A percentile compares a stretch with the other conserved stretches of the same genome.
These are phyloP conservation scores for Xylogone sp. DNA, from an alignment of 2,329 filamentous ascomycete genomes.

Conservation along the genomic window DNA sequence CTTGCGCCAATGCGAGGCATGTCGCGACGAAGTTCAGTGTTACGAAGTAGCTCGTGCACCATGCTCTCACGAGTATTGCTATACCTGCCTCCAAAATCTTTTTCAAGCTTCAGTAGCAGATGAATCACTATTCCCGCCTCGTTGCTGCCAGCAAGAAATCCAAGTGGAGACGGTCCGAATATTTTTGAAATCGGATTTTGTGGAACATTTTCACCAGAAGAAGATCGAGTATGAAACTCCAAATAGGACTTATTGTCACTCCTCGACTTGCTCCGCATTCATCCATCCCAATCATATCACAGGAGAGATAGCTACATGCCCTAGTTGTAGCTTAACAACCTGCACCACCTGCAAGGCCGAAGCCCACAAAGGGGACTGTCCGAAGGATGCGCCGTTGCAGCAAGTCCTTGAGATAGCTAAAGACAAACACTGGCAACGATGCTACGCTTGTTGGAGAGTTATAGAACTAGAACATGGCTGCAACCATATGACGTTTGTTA, in stretches of 20 bases:
- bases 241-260: constrained; percentile 49
- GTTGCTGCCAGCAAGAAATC: constrained; percentile 45
- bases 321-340: constrained; percentile 37
- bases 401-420: constrained; percentile 37
- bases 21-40: constrained; percentile 7
- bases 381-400: constrained; percentile 36
- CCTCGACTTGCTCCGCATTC: constrained; percentile 40
- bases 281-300: constrained; percentile 33
- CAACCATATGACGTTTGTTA: constrained; percentile 52
- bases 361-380: constrained; percentile 45
- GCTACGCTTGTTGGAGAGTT: constrained; percentile 39
- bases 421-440: constrained; percentile 48
- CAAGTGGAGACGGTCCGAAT: constrained; percentile 27
- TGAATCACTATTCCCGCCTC: constrained; percentile 51
- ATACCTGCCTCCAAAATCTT: constrained; percentile 39
- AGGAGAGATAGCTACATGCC: constrained; percentile 36
- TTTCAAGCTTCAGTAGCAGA: constrained; percentile 42
- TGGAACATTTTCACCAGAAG: constrained; percentile 38
- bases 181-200: constrained; percentile 34
- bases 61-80: constrained; percentile 49
- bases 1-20: constrained; percentile 11
- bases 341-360: constrained; percentile 48
- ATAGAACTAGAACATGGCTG: constrained; percentile 50
- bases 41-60: constrained; percentile 20
- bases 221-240: constrained; percentile 43